Conservation (phyloP, 1,284 basidiomycete genomes). For the Uromyces viciae-fabae region DNA sequence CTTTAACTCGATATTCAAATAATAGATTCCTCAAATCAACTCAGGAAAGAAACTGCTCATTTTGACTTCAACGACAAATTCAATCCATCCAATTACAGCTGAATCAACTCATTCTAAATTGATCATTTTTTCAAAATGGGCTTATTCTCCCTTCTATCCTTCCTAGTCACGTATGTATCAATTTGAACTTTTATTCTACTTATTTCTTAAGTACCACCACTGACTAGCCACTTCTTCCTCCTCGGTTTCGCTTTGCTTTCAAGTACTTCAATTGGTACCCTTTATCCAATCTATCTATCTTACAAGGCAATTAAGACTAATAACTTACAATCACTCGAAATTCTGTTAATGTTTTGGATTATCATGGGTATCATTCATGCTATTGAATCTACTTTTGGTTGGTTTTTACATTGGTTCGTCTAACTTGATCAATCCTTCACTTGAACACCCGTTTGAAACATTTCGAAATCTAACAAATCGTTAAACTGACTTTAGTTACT, state of each 20-base stretch:
- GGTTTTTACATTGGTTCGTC: constrained; percentile 38
- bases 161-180: constrained; percentile 34
- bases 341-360: constrained; percentile 45
- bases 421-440: not conserved
- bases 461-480: not conserved
- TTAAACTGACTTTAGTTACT: not conserved
- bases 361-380: constrained; percentile 37
- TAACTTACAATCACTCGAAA: constrained; percentile 41
- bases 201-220: not conserved
- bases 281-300: constrained; percentile 44
- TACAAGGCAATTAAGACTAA: constrained; percentile 45
- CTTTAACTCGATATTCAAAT: too few species aligned
- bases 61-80: too few species aligned
- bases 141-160: constrained; percentile 35
- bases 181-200: not conserved
- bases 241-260: not conserved
- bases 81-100: too few species aligned
- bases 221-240: not conserved
- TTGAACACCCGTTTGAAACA: not conserved
- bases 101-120: too few species aligned
- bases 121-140: too few species aligned
- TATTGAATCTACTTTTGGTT: constrained; percentile 39
- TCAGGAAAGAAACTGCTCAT: too few species aligned
- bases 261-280: constrained; percentile 40
- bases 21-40: too few species aligned